Conservation (phyloP, 2,329 filamentous ascomycete genomes). For the Xylariaceae sp. region DNA sequence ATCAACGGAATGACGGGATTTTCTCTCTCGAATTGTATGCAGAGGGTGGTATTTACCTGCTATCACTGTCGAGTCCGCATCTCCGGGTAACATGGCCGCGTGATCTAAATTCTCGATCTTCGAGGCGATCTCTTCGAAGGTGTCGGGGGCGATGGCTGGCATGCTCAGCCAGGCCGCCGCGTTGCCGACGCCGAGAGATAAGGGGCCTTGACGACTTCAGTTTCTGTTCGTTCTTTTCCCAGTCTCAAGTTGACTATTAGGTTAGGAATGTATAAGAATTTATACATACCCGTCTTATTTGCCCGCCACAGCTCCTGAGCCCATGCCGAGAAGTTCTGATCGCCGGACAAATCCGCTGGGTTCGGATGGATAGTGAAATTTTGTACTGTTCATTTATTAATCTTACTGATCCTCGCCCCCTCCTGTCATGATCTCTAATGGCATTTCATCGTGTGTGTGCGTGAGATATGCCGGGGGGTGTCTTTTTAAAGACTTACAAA, state of each 20-base stretch:
- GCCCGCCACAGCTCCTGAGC: conserved; percentile 26
- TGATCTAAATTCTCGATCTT: conserved; percentile 31
- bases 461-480: too few relatives aligned
- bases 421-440: neutral
- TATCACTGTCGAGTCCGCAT: conserved; percentile 30
- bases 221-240: neutral
- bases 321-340: conserved; percentile 25
- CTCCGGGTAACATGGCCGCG: conserved; percentile 29
- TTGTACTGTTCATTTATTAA: conserved; percentile 13
- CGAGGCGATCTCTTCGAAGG: conserved; percentile 29
- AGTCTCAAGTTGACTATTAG: conserved; percentile 22
- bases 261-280: conserved; percentile 18
- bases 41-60: conserved; percentile 19
- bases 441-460: neutral
- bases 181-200: conserved; percentile 29
- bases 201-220: conserved; percentile 4
- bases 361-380: conserved; percentile 28
- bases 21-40: too few relatives aligned
- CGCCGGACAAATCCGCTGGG: conserved; percentile 24
- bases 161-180: conserved; percentile 33
- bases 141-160: conserved; percentile 30
- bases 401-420: neutral
- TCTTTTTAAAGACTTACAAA: conserved; percentile 23
- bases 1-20: too few relatives aligned
- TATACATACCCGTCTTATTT: conserved; percentile 24